phyloP scores from a whole-genome alignment of 1,284 basidiomycete species.

The Xerocomus amazonicus region DNA sequence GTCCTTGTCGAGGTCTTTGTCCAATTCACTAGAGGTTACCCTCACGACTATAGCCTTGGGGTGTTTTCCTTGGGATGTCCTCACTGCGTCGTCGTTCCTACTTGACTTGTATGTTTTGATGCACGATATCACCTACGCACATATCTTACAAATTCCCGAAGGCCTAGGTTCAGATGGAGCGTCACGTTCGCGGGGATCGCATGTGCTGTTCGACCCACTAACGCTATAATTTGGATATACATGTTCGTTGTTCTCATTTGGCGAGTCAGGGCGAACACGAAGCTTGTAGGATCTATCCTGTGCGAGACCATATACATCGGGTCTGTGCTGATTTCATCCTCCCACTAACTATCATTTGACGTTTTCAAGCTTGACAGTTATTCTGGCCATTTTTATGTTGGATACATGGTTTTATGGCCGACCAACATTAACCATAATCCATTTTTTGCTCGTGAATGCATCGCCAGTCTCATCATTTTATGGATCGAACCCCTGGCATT shows the following conservation, averaged over 20 bases:
- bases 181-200: conserved; percentile 67
- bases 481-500: conserved; percentile 84
- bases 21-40: conserved; percentile 91
- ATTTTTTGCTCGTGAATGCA: conserved; percentile 79
- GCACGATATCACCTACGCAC: not conserved
- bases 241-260: conserved; percentile 55
- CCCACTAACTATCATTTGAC: conserved; percentile 8
- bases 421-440: conserved; percentile 74
- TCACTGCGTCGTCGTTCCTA: conserved; percentile 17
- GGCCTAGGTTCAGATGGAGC: conserved; percentile 35
- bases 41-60: conserved; percentile 77
- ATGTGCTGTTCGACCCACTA: conserved; percentile 84
- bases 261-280: conserved; percentile 38
- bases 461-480: conserved; percentile 90
- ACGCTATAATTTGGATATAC: conserved; percentile 80
- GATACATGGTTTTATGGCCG: conserved; percentile 72
- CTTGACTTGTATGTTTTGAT: conserved; percentile 20
- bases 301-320: conserved; percentile 39
- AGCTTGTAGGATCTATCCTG: conserved; percentile 35
- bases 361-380: conserved; percentile 14
- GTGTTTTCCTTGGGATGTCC: conserved; percentile 71
- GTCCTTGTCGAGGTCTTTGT: conserved; percentile 83
- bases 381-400: conserved; percentile 44
- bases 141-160: conserved; percentile 20
- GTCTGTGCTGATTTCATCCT: conserved; percentile 36